Evolutionary conservation across 2,329 filamentous ascomycete genomes (phyloP).

Genomic region (Beauveria pseudobassiana): DNA sequence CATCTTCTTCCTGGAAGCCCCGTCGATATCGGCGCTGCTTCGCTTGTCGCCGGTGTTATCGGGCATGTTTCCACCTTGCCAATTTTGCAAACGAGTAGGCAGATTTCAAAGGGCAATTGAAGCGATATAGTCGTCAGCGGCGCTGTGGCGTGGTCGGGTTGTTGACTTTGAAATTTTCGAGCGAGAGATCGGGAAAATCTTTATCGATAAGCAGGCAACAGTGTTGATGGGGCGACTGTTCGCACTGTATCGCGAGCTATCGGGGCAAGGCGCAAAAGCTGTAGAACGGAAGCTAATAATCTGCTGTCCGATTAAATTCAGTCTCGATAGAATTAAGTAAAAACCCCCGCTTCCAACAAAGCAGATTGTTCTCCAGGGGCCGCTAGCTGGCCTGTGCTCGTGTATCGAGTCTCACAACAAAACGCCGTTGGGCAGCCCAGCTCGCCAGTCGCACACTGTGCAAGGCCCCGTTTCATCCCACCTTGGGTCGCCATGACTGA

Average conservation of each 20-base stretch:
- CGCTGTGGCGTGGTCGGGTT: neutral
- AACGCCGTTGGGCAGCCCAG: neutral
- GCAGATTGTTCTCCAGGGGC: too few relatives aligned
- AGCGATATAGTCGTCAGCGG: neutral
- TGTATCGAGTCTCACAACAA: neutral
- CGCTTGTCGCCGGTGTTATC: constrained; percentile 32
- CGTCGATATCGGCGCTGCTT: constrained; percentile 36
- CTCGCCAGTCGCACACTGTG: constrained; percentile 7
- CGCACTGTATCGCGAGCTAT: neutral
- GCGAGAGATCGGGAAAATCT: neutral
- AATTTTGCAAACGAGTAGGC: neutral
- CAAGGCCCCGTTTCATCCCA: constrained; percentile 9
- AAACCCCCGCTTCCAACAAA: too few relatives aligned
- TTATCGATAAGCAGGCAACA: constrained; percentile 10
- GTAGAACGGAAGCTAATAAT: neutral
- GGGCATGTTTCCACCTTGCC: constrained; percentile 1
- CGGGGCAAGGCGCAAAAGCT: neutral
- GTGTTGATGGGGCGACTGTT: neutral
- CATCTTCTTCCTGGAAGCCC: constrained; percentile 32
- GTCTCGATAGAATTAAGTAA: neutral
- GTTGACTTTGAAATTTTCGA: constrained; percentile 4
- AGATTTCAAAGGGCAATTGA: neutral
- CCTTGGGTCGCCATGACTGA: neutral
- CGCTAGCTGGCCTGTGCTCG: neutral
- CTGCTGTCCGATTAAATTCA: neutral